Evolutionary conservation across 306 rosid species (phyloP).

Genomic region (Abrus pulchellus): DNA sequence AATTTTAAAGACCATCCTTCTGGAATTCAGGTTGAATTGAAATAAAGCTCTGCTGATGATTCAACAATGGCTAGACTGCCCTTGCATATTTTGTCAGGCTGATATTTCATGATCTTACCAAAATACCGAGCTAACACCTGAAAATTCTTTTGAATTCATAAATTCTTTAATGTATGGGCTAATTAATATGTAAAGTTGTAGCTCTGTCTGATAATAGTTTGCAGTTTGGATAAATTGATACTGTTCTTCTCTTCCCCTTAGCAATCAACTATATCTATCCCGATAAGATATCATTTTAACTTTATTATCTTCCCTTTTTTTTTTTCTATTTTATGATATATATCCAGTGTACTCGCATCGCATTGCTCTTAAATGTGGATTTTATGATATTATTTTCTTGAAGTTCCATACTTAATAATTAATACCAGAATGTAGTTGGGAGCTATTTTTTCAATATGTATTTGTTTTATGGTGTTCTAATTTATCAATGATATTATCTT

Average conservation of each 20-base stretch:
- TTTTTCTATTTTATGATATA: constrained; percentile 31
- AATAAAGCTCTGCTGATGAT: constrained; percentile 35
- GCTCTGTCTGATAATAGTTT: constrained; percentile 11
- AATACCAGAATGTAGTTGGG: background rate
- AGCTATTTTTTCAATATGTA: constrained; percentile 28
- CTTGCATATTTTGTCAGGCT: constrained; percentile 21
- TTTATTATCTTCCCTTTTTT: background rate
- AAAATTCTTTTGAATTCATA: constrained; percentile 3
- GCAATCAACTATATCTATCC: constrained; percentile 31
- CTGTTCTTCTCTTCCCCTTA: constrained; percentile 26
- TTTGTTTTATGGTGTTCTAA: constrained; percentile 36
- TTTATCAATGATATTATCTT: constrained; percentile 42
- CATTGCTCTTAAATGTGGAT: constrained; percentile 8
- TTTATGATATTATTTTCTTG: constrained; percentile 33
- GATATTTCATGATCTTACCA: constrained; percentile 6
- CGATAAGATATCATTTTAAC: background rate
- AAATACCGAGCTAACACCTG: background rate
- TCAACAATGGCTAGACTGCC: constrained; percentile 5
- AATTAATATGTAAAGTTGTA: constrained; percentile 20
- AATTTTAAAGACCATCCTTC: constrained; percentile 13
- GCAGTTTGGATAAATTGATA: constrained; percentile 38
- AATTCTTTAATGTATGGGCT: constrained; percentile 1
- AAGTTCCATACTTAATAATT: constrained; percentile 23
- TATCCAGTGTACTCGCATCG: constrained; percentile 16
- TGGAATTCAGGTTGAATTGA: constrained; percentile 11